A percentile compares a stretch with the other conserved stretches of the same genome.
These are phyloP conservation scores for Pseudogymnoascus sp. DNA, from an alignment of 2,329 filamentous ascomycete genomes.

Conservation along the genomic window DNA sequence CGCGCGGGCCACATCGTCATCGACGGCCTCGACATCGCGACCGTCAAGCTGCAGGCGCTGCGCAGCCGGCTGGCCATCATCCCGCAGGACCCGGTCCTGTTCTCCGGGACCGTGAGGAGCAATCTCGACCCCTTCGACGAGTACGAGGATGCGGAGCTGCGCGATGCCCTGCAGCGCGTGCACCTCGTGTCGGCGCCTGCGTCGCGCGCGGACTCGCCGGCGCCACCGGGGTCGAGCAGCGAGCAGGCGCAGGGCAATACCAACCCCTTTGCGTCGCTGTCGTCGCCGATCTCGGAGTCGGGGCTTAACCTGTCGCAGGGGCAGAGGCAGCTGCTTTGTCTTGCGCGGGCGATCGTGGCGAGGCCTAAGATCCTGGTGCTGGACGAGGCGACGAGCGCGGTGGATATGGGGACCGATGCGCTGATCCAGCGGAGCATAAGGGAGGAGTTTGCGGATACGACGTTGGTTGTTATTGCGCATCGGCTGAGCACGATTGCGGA, in stretches of 20 bases:
- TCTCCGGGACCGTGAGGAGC: conserved; percentile 66
- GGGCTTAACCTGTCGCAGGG: conserved; percentile 69
- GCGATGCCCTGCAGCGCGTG: conserved; percentile 60
- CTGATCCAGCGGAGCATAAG: conserved; percentile 67
- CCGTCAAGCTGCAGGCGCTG: conserved; percentile 59
- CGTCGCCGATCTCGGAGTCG: conserved; percentile 58
- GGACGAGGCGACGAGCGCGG: conserved; percentile 70
- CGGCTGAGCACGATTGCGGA: conserved; percentile 68
- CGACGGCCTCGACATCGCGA: conserved; percentile 67
- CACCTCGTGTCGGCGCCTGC: conserved; percentile 40
- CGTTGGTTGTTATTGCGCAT: conserved; percentile 67
- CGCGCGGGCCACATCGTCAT: conserved; percentile 57
- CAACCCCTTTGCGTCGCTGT: conserved; percentile 58
- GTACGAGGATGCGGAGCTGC: conserved; percentile 59
- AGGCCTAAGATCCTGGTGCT: conserved; percentile 70
- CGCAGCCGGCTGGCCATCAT: conserved; percentile 72
- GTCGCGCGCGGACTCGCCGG: conserved; percentile 27
- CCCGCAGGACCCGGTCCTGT: conserved; percentile 73
- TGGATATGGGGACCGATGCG: conserved; percentile 68
- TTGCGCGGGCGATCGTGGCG: conserved; percentile 63
- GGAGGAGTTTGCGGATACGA: conserved; percentile 60
- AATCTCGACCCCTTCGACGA: conserved; percentile 72
- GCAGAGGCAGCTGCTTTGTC: conserved; percentile 66
- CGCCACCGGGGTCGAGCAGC: conserved; percentile 28
- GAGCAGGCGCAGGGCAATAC: conserved; percentile 38